These are phyloP conservation scores for Corrigiola litoralis DNA, from an alignment of 179 eudicot species.

Conservation along the genomic window DNA sequence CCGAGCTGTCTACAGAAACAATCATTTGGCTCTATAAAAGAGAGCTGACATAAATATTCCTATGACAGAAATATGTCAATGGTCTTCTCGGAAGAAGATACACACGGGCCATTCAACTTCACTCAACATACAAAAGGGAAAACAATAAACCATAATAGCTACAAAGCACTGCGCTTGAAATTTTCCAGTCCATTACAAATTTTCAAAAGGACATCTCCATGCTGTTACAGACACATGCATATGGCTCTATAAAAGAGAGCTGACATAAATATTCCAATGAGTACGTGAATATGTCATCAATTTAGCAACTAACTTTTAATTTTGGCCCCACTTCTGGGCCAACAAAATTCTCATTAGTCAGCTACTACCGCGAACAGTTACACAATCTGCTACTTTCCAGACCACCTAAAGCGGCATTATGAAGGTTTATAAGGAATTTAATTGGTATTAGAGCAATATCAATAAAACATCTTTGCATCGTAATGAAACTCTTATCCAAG, in stretches of 20 bases:
- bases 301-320: not conserved
- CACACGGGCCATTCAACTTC: not conserved
- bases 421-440: too few species aligned
- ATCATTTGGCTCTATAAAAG: not conserved
- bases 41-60: not conserved
- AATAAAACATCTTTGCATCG: too few species aligned
- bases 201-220: not conserved
- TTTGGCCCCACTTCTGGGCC: not conserved
- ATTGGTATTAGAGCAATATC: too few species aligned
- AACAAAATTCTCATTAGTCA: too few species aligned
- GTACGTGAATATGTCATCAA: not conserved
- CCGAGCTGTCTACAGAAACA: not conserved
- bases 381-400: too few species aligned
- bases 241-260: not conserved
- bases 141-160: too few species aligned
- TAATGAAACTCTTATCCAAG: too few species aligned
- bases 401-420: too few species aligned
- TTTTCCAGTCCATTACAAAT: not conserved
- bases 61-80: too few species aligned
- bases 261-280: not conserved
- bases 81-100: not conserved
- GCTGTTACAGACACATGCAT: not conserved
- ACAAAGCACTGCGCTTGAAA: not conserved
- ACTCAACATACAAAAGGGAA: not conserved
- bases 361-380: too few species aligned